Percentiles rank a stretch among this genome's conserved stretches.
Evolutionary conservation across 2,329 filamentous ascomycete species (phyloP).

Genomic region (Aspergillus neoniger): DNA sequence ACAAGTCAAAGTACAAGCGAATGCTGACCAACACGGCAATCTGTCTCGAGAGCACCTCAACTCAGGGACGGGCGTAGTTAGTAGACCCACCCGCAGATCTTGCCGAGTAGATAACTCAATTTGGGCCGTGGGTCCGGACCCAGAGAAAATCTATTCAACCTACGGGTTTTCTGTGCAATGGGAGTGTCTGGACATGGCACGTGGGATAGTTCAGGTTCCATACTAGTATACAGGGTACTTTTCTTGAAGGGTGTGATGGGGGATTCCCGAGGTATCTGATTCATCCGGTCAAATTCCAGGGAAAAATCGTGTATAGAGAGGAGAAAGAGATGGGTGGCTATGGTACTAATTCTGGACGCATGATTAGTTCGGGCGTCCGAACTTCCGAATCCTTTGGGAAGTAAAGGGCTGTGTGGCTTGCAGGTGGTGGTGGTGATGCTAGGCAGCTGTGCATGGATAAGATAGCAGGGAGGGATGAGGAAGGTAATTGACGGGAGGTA

Average conservation of each 20-base stretch:
- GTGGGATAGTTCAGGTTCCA: neutral
- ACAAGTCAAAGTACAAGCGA: too few species aligned
- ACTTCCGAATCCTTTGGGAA: neutral
- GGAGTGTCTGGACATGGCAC: neutral
- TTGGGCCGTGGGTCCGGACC: too few species aligned
- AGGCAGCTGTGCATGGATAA: neutral
- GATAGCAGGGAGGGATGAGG: neutral
- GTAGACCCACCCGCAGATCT: too few species aligned
- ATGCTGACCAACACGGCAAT: too few species aligned
- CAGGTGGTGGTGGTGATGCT: neutral
- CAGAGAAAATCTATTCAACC: too few species aligned
- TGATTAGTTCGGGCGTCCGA: neutral
- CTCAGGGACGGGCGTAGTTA: too few species aligned
- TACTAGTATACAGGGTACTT: neutral
- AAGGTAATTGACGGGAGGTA: neutral
- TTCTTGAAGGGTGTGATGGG: too few species aligned
- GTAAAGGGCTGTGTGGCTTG: neutral
- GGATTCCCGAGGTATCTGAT: too few species aligned
- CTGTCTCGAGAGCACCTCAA: too few species aligned
- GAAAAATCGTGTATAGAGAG: neutral
- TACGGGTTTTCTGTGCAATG: too few species aligned
- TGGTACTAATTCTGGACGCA: too few species aligned
- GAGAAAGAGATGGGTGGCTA: neutral
- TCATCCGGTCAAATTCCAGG: neutral
- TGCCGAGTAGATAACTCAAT: too few species aligned